Percentiles rank a stretch among this genome's conserved stretches.
Conservation (phyloP, 2,329 filamentous ascomycete genomes). For the Blastomyces emzantsi region DNA sequence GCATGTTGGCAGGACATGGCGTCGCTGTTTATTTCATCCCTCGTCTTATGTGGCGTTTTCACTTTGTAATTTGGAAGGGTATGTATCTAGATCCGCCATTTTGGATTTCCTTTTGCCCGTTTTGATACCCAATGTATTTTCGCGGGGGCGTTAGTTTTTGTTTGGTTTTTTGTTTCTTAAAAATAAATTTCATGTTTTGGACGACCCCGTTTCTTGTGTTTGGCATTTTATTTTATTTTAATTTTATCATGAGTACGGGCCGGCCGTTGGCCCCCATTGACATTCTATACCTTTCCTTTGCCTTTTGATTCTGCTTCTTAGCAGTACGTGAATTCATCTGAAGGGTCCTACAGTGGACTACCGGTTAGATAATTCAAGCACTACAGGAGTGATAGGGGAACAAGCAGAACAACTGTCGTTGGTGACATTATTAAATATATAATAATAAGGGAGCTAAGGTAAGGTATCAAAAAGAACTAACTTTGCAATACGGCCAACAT, state of each 20-base stretch:
- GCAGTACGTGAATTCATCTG: not conserved
- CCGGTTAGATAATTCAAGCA: not conserved
- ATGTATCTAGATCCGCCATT: not conserved
- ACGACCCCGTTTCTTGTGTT: slow-evolving; percentile 5
- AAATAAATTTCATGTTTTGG: slow-evolving; percentile 4
- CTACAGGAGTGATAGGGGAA: too few relatives aligned
- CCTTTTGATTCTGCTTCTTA: not conserved
- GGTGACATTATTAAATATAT: not conserved
- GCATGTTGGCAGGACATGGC: not conserved
- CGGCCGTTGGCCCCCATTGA: not conserved
- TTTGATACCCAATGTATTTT: slow-evolving; percentile 8
- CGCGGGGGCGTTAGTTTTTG: slow-evolving; percentile 1
- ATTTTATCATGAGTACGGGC: slow-evolving; percentile 20
- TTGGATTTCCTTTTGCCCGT: not conserved
- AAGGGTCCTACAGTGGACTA: not conserved
- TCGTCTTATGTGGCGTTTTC: not conserved
- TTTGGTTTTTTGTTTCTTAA: not conserved
- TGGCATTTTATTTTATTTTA: not conserved
- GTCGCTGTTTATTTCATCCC: not conserved
- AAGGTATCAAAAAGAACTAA: not conserved
- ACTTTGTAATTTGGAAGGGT: slow-evolving; percentile 1
- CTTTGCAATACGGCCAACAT: not conserved
- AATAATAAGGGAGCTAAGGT: not conserved
- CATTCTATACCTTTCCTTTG: not conserved
- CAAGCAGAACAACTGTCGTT: too few relatives aligned